Base-by-base conservation (phyloP, 257 asterid species). In the Solanum chiquidenum region DNA sequence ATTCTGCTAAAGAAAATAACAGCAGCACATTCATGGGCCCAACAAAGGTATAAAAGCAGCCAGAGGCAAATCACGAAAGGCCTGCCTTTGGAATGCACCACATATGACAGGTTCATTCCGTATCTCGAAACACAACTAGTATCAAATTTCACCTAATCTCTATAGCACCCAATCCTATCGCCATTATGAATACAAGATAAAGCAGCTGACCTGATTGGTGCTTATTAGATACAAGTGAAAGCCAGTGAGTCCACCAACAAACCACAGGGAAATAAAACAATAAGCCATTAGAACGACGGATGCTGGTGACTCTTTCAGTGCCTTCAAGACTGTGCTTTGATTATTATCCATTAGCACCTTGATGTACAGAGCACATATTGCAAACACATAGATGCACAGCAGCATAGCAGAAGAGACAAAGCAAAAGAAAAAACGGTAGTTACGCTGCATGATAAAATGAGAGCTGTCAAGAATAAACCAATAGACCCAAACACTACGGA, bases 241-340 rank as follows among this genome's bases (percentile, higher is more conserved):
- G 86, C 98, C 99, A 79, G 99, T 94, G 88, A 97, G 98, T 40
- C 99, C 99, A 86, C 99, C 99, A 88, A 97, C 99, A 91, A 97
- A 97, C 99, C 99, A 97, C 83, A 97, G 92, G 90, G 99, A 93
- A 88, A 96, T 94, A 88, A 97, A 97, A 91, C 99, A 92, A 88
- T 94, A 97, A 35, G 87, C 95, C 99, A 96, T 95, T 85, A 97
- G 89, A 93, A 95, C 68, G 37, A 94, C 96, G 1, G 98, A 94
- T 44, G 98, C 98, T 84, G 99, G 99, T 88, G 99, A 97, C 90
- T 94, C 95, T 91, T 92, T 96, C 98, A 97, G 93, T 86, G 99
- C 99, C 92, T 91, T 92, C 98, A 98, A 96, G 34, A 97, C 98
- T 44, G 99, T 95, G 85, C 98, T 87, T 5, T 93, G 95, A 88